Evolutionary conservation across 768 basidiomycete genomes (phyloP), one percentile per base, ranked within the genome.

Genomic region (Collybia sp.): DNA sequence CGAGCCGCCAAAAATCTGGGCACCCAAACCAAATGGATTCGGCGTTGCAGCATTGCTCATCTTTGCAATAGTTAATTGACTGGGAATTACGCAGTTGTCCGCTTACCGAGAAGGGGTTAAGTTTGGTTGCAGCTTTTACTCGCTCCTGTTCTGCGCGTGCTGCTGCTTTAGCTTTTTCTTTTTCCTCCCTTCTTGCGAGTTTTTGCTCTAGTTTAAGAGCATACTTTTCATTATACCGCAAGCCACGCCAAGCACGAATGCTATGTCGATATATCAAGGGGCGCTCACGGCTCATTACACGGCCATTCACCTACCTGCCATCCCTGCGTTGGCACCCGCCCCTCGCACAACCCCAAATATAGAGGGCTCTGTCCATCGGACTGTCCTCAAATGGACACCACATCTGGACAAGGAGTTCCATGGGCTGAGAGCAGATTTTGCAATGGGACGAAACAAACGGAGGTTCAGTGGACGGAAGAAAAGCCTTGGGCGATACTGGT

Each of bases 311-410:
- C 62, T 67, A 88, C 91, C 89, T 86, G 57, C 88, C 88, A 16
- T 73, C 68, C 63, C 85, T 83, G 45, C 76, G 71, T 59, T 93
- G 90, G 65, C 92, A 95, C 12, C 68, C 59, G 3, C 75, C 64
- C 31, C 75, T 71, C 2, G 86, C 70, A 56, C 92, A 95, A 10
- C 82, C 90, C 85, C 89, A 94, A 16, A 92, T 73, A 55, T 93
- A 93, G 40, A 93, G 66, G 2, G 83, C 86, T 43, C 93, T 77
- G 58, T 95, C 92, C 76, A 85, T 82, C 5, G 85, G 78, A 54
- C 88, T 93, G 32, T 83, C 72, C 58, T 93, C 86, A 54, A 93
- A 80, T 0, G 93, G 93, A 62, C 88, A 93, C 88, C 89, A 93
- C 56, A 95, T 75, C 58, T 94, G 91, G 10, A 88, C 73, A 32